Evolutionary conservation across 345 rosid genomes (phyloP).

Genomic region (Sisymbrium irio): DNA sequence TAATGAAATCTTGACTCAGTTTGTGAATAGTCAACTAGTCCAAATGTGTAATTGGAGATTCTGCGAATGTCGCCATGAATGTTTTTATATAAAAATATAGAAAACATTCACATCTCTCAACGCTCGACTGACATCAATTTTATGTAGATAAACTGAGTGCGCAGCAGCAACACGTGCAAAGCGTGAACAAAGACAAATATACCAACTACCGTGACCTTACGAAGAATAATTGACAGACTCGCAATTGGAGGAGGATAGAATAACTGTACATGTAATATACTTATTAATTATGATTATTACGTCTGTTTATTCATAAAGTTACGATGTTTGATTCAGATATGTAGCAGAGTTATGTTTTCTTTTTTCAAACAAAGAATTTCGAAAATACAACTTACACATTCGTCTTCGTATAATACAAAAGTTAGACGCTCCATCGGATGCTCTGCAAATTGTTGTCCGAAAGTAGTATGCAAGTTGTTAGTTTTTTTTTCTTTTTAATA

Average conservation of each 20-base stretch:
- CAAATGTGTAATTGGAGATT: neutral
- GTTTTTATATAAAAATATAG: neutral
- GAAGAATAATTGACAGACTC: neutral
- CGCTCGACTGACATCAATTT: neutral
- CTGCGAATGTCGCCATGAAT: constrained; percentile 5
- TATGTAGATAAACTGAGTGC: neutral
- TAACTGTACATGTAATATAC: neutral
- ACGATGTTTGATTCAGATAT: no score
- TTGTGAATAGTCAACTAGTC: neutral
- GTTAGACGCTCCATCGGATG: constrained; percentile 15
- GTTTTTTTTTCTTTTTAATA: neutral
- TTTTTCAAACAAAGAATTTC: no score
- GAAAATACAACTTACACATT: neutral
- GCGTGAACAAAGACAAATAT: neutral
- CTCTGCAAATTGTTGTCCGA: neutral
- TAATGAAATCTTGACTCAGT: neutral
- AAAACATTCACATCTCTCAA: constrained; percentile 12
- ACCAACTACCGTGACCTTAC: neutral
- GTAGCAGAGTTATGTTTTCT: no score
- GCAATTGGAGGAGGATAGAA: neutral
- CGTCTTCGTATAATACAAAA: neutral
- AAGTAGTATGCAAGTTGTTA: constrained; percentile 14
- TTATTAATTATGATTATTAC: neutral
- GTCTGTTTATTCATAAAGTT: neutral
- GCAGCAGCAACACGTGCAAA: constrained; percentile 14